Evolutionary conservation across 2,329 filamentous ascomycete species (phyloP).

Genomic region (Berkeleyomyces basicola): DNA sequence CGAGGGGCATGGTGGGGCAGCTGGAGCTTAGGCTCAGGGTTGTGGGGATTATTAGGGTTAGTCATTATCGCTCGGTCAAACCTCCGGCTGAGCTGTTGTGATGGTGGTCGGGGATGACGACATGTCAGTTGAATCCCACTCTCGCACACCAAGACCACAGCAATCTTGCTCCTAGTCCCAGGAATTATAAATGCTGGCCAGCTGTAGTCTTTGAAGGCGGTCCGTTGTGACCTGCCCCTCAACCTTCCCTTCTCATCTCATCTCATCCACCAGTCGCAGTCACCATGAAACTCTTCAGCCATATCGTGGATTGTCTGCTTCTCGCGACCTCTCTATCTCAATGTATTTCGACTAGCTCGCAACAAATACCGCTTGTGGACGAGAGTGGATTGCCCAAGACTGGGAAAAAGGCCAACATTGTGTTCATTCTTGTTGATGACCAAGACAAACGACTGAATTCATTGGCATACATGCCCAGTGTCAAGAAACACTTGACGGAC

Average conservation of each 20-base stretch:
- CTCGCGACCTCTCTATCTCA: background rate
- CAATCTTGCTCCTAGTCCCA: background rate
- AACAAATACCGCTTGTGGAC: background rate
- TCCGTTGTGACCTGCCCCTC: too few relatives aligned
- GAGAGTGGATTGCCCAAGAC: too few relatives aligned
- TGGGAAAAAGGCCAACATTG: constrained; percentile 32
- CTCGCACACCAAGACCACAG: background rate
- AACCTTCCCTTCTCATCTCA: too few relatives aligned
- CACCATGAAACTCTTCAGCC: too few relatives aligned
- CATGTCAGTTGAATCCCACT: background rate
- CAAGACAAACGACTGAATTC: constrained; percentile 48
- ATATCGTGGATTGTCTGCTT: too few relatives aligned
- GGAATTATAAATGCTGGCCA: background rate
- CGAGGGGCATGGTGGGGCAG: constrained; percentile 13
- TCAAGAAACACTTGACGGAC: constrained; percentile 36
- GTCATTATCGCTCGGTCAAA: background rate
- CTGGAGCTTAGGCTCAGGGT: background rate
- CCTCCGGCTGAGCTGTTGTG: background rate
- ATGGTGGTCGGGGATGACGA: background rate
- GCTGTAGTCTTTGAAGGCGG: too few relatives aligned
- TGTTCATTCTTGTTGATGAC: constrained; percentile 51
- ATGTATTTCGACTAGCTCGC: background rate
- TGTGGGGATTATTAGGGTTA: background rate
- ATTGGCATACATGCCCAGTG: constrained; percentile 37
- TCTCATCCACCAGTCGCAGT: too few relatives aligned